phyloP scores from a whole-genome alignment of 176 grass and related monocot genomes.

The Metroxylon sagu region DNA sequence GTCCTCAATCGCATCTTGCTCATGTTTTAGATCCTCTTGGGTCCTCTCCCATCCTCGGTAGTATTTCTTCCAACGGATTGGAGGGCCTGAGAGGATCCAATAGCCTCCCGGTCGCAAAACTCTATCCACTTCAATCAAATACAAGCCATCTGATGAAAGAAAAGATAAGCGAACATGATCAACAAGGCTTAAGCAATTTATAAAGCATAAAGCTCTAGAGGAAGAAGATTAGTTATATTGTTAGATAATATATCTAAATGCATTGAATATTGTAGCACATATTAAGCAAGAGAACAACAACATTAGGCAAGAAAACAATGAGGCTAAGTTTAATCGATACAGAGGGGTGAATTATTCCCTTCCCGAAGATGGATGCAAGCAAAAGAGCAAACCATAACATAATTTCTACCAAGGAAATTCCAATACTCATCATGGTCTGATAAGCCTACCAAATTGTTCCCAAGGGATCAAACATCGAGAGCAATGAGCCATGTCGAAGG shows the following conservation, averaged over 20 bases:
- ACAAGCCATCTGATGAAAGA: slow-evolving; percentile 40
- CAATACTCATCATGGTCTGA: too few relatives aligned
- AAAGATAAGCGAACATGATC: background rate
- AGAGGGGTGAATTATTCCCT: too few relatives aligned
- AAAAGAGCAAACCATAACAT: background rate
- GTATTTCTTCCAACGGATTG: slow-evolving; percentile 71
- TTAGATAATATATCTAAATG: too few relatives aligned
- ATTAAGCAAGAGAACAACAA: too few relatives aligned
- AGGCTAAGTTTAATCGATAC: too few relatives aligned
- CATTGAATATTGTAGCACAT: too few relatives aligned
- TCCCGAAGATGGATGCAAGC: too few relatives aligned
- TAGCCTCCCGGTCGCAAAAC: slow-evolving; percentile 78
- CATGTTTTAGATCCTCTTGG: slow-evolving; percentile 70
- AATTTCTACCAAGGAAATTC: background rate
- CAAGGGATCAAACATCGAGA: slow-evolving; percentile 92
- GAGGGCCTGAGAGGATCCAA: slow-evolving; percentile 86
- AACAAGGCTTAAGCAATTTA: too few relatives aligned
- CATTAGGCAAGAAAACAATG: too few relatives aligned
- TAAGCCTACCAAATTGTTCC: slow-evolving; percentile 47
- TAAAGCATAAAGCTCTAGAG: too few relatives aligned
- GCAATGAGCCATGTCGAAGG: slow-evolving; percentile 93
- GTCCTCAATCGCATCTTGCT: slow-evolving; percentile 82
- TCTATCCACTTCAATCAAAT: slow-evolving; percentile 81
- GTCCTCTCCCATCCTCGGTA: slow-evolving; percentile 82
- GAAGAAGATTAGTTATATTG: too few relatives aligned